Conservation (phyloP, 73 alveolate genomes). For the Diophrys appendiculata region DNA sequence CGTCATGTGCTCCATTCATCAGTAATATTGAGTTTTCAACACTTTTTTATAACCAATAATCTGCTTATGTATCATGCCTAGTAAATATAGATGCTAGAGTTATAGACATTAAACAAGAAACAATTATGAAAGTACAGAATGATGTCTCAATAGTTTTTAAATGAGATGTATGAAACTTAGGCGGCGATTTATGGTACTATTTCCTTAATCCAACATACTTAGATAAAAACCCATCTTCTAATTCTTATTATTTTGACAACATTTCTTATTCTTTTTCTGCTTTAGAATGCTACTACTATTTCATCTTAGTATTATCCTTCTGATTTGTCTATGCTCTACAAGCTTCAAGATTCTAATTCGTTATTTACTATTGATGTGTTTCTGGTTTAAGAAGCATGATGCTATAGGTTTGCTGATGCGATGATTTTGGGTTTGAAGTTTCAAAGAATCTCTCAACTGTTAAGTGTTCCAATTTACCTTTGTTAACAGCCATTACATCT, state of each 20-base stretch:
- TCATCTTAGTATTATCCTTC: background rate
- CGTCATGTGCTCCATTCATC: background rate
- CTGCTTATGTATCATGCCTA: background rate
- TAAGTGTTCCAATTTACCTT: background rate
- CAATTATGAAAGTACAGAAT: constrained; percentile 13
- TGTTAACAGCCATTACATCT: constrained; percentile 8
- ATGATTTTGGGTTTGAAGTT: background rate
- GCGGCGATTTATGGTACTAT: background rate
- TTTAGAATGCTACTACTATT: background rate
- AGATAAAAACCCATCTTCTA: background rate
- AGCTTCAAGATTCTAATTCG: background rate
- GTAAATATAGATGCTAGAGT: background rate
- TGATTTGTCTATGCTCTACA: background rate
- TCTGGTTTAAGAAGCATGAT: constrained; percentile 1
- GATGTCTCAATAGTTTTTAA: background rate
- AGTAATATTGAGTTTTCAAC: background rate
- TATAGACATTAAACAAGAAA: background rate
- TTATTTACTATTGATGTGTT: background rate
- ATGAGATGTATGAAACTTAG: background rate
- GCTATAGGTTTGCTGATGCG: background rate
- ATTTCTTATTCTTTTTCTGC: background rate
- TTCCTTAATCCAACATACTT: background rate
- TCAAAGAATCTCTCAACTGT: constrained; percentile 18
- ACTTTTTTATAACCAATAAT: background rate
- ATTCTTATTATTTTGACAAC: background rate